phyloP scores from a whole-genome alignment of 164 flowering plant species.

The Liriodendron chinense region DNA sequence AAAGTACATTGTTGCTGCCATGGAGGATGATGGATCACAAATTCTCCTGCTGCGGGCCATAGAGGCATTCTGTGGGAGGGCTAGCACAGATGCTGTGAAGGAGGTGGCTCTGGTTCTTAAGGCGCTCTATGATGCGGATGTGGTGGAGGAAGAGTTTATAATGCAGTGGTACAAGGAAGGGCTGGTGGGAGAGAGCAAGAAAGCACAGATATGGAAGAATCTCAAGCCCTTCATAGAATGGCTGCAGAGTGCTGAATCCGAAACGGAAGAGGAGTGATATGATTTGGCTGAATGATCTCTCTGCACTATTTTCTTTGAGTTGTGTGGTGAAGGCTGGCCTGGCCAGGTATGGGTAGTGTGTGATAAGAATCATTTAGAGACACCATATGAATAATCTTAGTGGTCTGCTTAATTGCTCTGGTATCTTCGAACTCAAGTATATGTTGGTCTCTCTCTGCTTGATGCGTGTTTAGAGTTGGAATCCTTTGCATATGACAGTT shows the following conservation, averaged over 20 bases:
- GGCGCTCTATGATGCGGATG: slow-evolving; percentile 55
- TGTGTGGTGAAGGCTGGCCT: too few relatives aligned
- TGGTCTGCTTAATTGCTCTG: too few relatives aligned
- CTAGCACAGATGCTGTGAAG: slow-evolving; percentile 39
- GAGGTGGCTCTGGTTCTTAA: slow-evolving; percentile 65
- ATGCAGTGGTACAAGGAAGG: slow-evolving; percentile 56
- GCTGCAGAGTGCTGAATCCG: slow-evolving; percentile 82
- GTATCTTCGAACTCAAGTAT: too few relatives aligned
- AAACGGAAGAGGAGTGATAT: slow-evolving; percentile 41
- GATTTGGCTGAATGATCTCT: not conserved
- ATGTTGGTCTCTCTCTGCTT: not conserved
- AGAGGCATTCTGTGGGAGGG: slow-evolving; percentile 44
- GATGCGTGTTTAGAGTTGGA: too few relatives aligned
- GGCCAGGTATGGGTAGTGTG: too few relatives aligned
- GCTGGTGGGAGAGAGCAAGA: slow-evolving; percentile 33
- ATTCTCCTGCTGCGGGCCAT: slow-evolving; percentile 39
- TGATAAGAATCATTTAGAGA: too few relatives aligned
- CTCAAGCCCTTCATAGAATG: slow-evolving; percentile 63
- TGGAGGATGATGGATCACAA: slow-evolving; percentile 45
- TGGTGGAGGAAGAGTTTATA: slow-evolving; percentile 62
- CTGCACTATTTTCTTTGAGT: not conserved
- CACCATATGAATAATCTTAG: too few relatives aligned
- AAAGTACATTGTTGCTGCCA: slow-evolving; percentile 39
- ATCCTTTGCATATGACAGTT: too few relatives aligned
- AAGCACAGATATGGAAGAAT: slow-evolving; percentile 55